These are phyloP conservation scores for Wickerhamiella pararugosa DNA, from an alignment of 1,139 yeast species.

Conservation along the genomic window DNA sequence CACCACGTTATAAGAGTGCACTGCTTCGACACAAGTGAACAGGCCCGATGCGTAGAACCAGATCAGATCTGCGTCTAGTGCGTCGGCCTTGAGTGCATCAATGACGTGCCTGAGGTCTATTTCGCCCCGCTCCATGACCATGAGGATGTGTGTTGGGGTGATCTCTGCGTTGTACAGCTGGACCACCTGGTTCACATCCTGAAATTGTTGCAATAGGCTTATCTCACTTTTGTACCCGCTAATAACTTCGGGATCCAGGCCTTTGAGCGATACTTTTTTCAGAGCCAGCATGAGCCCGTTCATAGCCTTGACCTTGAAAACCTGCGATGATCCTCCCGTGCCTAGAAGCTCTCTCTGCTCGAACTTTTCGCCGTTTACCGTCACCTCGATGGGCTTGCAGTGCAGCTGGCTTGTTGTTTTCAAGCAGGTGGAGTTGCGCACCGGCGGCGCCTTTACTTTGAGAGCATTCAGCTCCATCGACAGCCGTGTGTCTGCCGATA, in stretches of 20 bases:
- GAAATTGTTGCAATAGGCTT: slow-evolving; percentile 47
- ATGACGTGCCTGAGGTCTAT: slow-evolving; percentile 69
- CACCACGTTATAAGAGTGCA: slow-evolving; percentile 73
- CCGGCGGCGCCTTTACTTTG: too few relatives aligned
- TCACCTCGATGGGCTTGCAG: slow-evolving; percentile 9
- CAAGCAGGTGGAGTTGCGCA: too few relatives aligned
- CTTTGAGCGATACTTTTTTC: slow-evolving; percentile 58
- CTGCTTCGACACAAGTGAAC: slow-evolving; percentile 70
- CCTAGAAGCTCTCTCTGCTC: slow-evolving; percentile 72
- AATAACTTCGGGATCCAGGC: slow-evolving; percentile 59
- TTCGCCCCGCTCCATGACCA: slow-evolving; percentile 95
- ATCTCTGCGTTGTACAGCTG: slow-evolving; percentile 60
- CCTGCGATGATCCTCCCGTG: slow-evolving; percentile 88
- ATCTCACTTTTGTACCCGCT: slow-evolving; percentile 84
- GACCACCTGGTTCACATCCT: slow-evolving; percentile 59
- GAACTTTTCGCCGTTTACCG: slow-evolving; percentile 47
- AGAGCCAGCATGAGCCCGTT: slow-evolving; percentile 52
- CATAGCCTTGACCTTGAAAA: slow-evolving; percentile 57
- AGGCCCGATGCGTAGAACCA: slow-evolving; percentile 69
- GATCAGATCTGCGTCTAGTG: slow-evolving; percentile 46
- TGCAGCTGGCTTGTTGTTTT: too few relatives aligned
- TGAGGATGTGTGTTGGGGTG: slow-evolving; percentile 36
- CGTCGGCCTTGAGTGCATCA: slow-evolving; percentile 36
- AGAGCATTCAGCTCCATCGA: too few relatives aligned
- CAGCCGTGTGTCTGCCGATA: too few relatives aligned